Percentiles rank a stretch among this genome's conserved stretches.
phyloP scores from a whole-genome alignment of 768 basidiomycete species.

The Erythrobasidium yunnanense region DNA sequence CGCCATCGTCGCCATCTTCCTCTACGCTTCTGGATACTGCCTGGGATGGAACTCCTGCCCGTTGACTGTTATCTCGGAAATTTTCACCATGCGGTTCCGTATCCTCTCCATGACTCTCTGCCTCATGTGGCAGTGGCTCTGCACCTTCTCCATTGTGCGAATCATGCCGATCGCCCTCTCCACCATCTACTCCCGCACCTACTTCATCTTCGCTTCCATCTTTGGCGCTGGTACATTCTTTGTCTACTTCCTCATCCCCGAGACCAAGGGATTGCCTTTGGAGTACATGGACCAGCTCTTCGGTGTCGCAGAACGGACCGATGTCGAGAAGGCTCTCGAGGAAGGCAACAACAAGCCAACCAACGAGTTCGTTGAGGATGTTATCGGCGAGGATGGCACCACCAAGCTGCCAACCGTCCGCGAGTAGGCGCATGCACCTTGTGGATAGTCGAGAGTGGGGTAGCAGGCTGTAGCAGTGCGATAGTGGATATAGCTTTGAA shows the following conservation, averaged over 20 bases:
- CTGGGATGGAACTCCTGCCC: conserved; percentile 25
- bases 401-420: neutral
- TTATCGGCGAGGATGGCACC: neutral
- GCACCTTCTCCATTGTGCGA: conserved; percentile 23
- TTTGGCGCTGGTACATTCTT: neutral
- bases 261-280: conserved; percentile 44
- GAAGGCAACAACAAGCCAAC: neutral
- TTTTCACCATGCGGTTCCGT: conserved; percentile 30
- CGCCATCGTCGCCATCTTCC: conserved; percentile 21
- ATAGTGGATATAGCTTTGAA: no score
- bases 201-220: conserved; percentile 23
- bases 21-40: conserved; percentile 20
- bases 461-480: no score
- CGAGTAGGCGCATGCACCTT: neutral
- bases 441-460: no score
- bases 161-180: conserved; percentile 18
- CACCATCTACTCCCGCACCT: neutral
- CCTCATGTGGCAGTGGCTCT: neutral
- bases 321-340: neutral
- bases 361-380: neutral
- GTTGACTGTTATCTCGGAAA: conserved; percentile 32
- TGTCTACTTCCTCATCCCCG: conserved; percentile 46
- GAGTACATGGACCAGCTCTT: conserved; percentile 48
- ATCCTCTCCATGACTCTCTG: conserved; percentile 30
- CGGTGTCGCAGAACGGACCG: neutral